Evolutionary conservation across 768 basidiomycete genomes (phyloP), one percentile per base, ranked within the genome.

Genomic region (Multifurca ochricompacta): DNA sequence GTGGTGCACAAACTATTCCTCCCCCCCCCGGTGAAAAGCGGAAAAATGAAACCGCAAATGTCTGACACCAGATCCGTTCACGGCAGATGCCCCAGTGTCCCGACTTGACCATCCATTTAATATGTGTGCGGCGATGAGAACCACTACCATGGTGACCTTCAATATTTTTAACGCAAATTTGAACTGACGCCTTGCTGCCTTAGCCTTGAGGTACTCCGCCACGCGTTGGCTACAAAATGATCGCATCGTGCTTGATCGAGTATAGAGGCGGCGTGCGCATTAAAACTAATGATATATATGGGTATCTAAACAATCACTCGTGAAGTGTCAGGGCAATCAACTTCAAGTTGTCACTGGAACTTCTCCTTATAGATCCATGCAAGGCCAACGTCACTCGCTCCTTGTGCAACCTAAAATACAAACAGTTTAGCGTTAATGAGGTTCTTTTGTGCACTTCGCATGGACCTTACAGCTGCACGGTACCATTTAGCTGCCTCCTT

Each of bases 341-440:
- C 10, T n/a, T n/a, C n/a, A n/a, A 21, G 25, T 25, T 14, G 16
- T 64, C 53, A 71, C 41, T 66, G 62, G 62, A 82, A 91, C 69
- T 93, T 93, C 64, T 87, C 82, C 68, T 94, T 94, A 73, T 88
- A 89, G 58, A 92, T 91, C 90, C 90, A 92, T 2, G 87, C 87
- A 42, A 92, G 76, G 21, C 90, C 90, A 58, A 91, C 75, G 62
- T 88, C 85, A 64, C 89, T 91, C 50, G 73, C 77, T 18, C 89
- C 89, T 66, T 91, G 90, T 14, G 73, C 73, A 28, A 76, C 79
- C 79, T 81, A 48, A 34, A 53, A 52, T 2, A 46, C 28, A 19
- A 21, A 31, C 41, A 18, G 13, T 23, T 23, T 4, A 36, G 35
- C 19, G n/a, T 18, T 23, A 13, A 48, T 31, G 7, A 8, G 16